phyloP scores from a whole-genome alignment of 495 filamentous ascomycete species.

The Chaetomium fimeti region DNA sequence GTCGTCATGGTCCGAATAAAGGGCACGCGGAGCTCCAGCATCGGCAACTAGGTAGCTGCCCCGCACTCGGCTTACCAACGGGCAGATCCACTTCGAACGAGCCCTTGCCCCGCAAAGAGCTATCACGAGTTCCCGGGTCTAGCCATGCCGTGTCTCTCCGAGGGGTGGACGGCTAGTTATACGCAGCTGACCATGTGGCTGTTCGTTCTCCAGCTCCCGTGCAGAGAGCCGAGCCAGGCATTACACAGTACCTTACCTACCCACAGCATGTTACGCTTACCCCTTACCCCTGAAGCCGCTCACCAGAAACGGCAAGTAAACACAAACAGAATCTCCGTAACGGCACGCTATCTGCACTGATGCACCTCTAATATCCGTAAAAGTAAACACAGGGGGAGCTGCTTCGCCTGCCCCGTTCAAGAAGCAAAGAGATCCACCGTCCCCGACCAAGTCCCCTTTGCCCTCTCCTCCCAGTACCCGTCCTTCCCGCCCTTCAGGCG shows the following conservation, averaged over 20 bases:
- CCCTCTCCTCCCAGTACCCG: conserved; percentile 89
- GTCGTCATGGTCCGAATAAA: not conserved
- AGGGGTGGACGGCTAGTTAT: too few species aligned
- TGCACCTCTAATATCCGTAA: not conserved
- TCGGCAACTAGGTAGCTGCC: not conserved
- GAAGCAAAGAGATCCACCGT: conserved; percentile 66
- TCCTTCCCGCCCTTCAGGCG: conserved; percentile 73
- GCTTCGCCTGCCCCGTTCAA: conserved; percentile 4
- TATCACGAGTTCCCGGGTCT: too few species aligned
- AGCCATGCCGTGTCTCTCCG: too few species aligned
- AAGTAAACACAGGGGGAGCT: not conserved
- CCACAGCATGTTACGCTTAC: too few species aligned
- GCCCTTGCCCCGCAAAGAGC: not conserved
- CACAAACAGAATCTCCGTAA: not conserved
- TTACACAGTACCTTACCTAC: too few species aligned
- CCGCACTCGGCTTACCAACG: conserved; percentile 10
- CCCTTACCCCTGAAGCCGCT: not conserved
- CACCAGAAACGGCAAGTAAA: not conserved
- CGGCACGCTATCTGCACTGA: not conserved
- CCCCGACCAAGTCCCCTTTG: conserved; percentile 64
- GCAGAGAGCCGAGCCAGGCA: too few species aligned
- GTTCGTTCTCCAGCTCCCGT: too few species aligned
- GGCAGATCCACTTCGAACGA: not conserved
- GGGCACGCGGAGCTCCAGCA: not conserved
- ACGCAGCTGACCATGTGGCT: too few species aligned